Base-by-base conservation (phyloP, 2,329 filamentous ascomycete genomes). In the Scedosporium minutisporum region DNA sequence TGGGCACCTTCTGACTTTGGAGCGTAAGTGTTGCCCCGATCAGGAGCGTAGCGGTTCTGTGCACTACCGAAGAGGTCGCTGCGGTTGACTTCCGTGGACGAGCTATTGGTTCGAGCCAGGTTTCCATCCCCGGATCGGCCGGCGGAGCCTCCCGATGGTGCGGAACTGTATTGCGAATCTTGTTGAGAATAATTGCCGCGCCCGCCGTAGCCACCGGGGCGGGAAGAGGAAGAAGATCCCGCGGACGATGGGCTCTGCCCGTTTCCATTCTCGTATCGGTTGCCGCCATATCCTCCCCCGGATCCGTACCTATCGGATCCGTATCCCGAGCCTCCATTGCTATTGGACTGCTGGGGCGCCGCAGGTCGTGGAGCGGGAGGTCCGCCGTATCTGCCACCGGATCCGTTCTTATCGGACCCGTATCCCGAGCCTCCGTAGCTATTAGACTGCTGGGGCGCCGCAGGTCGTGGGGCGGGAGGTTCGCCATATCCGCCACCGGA, bases 61-160 rank as follows among this genome's bases (percentile, higher is more conserved):
- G 83, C 84, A 57, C 81, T 81, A 9, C 82, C 67, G 64, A 91
- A 90, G 3, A 91, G 78, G 29, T 82, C 84, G 69, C 88, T 83
- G 51, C 87, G 80, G 65, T 86, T 81, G 64, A 74, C 75, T 63
- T 86, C 48, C 6, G 60, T 62, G 51, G 60, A 57, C n/a, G 60
- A 29, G 46, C 51, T 41, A 3, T 44, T 23, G 3, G 29, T 42
- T 18, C 57, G 57, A 9, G 10, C 38, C n/a, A 46, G 57, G 9
- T 42, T 21, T 16, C 27, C 41, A 25, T 23, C 18, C 3, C 57
- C 57, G 9, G 46, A 59, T 44, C 57, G 51, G 12, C 51, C 7
- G 12, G 18, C 23, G 23, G 51, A 6, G 3, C 51, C 23, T 23
- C 51, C 21, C 51, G 51, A 55, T 14, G 51, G 12, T 55, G 18